Base-by-base conservation (phyloP, 352 stramenopile genomes). In the Phytophthora syringae region DNA sequence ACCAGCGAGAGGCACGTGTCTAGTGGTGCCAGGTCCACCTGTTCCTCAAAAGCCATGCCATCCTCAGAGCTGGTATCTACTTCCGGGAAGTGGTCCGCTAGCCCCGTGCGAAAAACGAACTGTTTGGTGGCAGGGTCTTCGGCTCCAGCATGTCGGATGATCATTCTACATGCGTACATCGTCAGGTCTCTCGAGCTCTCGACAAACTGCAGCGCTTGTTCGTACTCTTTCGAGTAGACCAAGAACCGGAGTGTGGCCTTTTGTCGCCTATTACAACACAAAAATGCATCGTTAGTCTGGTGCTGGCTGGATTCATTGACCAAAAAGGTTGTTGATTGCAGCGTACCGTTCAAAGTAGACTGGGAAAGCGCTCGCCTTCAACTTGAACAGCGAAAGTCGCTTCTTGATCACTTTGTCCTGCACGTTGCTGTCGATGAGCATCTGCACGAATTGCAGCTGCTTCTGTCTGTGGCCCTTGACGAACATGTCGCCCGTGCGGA, bases 371-470 rank as follows among this genome's bases (percentile, higher is more conserved):
- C 71, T 75, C 7, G 77, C 62, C 18, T 80, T 55, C 11, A 94
- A 25, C 28, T 83, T 77, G 64, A 93, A 92, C 11, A 76, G 70
- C 36, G 63, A 68, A 13, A 94, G 62, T 16, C 84, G 72, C 62
- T 90, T 90, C 60, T 89, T 89, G 64, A 93, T 80, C 36, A 89
- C 49, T 66, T 93, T 92, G 67, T 92, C 81, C 10, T 73, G 51
- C 7, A 79, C 52, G 30, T 79, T 67, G 42, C 44, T 13, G 28
- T 80, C 53, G 11, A 94, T 75, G 16, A 94, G 60, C 55, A 78
- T 68, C 39, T 86, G 70, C 22, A 94, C 62, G 45, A 80, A 89
- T 36, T 62, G 9, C 9, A 68, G 45, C 59, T 92, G 86, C 3
- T 75, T 72, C 16, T 64, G 57, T 7, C 45, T 34, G 18, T 78